A percentile compares a stretch with the other conserved stretches of the same genome.
Conservation (phyloP, 73 alveolate genomes). For the Uronychia binucleata region DNA sequence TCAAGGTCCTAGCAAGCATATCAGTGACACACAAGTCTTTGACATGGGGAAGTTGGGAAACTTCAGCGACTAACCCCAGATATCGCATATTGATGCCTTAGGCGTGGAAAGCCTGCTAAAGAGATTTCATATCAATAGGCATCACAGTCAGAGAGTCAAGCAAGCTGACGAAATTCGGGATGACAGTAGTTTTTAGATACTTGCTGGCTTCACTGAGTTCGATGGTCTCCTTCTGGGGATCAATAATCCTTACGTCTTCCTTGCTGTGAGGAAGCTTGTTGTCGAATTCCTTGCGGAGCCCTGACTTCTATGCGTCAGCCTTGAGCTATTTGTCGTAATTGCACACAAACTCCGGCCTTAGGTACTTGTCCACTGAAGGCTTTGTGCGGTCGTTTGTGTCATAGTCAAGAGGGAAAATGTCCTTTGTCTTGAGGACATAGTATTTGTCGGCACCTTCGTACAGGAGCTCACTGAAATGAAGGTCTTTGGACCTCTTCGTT, state of each 20-base stretch:
- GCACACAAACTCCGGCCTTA: slow-evolving; percentile 72
- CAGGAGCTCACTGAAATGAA: slow-evolving; percentile 60
- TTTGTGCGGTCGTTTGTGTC: slow-evolving; percentile 35
- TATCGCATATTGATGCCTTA: slow-evolving; percentile 89
- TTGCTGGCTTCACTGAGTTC: slow-evolving; percentile 67
- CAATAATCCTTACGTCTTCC: slow-evolving; percentile 48
- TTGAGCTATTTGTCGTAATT: slow-evolving; percentile 62
- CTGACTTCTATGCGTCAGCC: slow-evolving; percentile 60
- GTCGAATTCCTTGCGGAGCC: background rate
- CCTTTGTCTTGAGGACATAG: slow-evolving; percentile 56
- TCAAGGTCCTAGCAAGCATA: slow-evolving; percentile 89
- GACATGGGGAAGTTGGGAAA: slow-evolving; percentile 82
- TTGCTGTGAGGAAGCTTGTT: slow-evolving; percentile 20
- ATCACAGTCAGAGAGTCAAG: slow-evolving; percentile 79
- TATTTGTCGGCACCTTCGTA: slow-evolving; percentile 23
- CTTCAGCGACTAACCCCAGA: slow-evolving; percentile 80
- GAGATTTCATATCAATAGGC: slow-evolving; percentile 82
- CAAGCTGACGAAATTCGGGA: slow-evolving; percentile 52
- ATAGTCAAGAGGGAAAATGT: slow-evolving; percentile 64
- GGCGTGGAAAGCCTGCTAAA: slow-evolving; percentile 80
- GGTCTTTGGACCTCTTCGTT: slow-evolving; percentile 36
- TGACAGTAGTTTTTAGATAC: slow-evolving; percentile 30
- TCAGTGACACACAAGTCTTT: slow-evolving; percentile 83
- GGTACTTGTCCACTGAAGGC: slow-evolving; percentile 20
- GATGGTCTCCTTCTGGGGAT: slow-evolving; percentile 37